Evolutionary conservation across 129 eudicot species (phyloP).

Genomic region (Erigeron canadensis): DNA sequence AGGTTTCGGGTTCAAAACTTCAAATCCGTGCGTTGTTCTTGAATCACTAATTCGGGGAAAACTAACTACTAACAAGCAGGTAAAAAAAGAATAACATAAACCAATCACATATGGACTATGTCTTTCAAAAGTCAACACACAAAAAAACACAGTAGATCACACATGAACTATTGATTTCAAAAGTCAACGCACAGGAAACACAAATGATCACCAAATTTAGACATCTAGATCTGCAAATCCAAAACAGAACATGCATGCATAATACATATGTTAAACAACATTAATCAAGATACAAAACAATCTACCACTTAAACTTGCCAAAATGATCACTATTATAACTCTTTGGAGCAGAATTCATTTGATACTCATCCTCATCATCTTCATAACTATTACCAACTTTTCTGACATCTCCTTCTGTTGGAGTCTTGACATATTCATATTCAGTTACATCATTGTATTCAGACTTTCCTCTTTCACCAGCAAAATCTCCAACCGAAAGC

Average conservation of each 20-base stretch:
- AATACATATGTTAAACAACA: background rate
- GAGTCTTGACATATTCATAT: background rate
- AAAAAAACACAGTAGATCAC: no score
- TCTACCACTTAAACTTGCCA: background rate
- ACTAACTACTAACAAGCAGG: no score
- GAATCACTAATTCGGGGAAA: no score
- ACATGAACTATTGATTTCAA: background rate
- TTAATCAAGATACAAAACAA: background rate
- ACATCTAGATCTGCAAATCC: background rate
- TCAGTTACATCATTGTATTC: background rate
- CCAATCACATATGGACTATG: no score
- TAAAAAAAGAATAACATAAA: no score
- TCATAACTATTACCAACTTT: background rate
- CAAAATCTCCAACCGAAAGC: background rate
- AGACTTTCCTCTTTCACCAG: conserved; percentile 6
- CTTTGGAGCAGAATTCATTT: conserved; percentile 9
- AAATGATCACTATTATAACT: conserved; percentile 10
- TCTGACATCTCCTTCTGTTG: background rate
- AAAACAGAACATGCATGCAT: background rate
- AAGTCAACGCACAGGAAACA: background rate
- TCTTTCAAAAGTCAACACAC: no score
- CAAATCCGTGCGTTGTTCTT: no score
- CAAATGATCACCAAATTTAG: background rate
- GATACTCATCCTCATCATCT: background rate
- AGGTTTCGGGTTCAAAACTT: no score